Base-by-base conservation (phyloP, 2,329 filamentous ascomycete species). In the Sporothrix globosa region DNA sequence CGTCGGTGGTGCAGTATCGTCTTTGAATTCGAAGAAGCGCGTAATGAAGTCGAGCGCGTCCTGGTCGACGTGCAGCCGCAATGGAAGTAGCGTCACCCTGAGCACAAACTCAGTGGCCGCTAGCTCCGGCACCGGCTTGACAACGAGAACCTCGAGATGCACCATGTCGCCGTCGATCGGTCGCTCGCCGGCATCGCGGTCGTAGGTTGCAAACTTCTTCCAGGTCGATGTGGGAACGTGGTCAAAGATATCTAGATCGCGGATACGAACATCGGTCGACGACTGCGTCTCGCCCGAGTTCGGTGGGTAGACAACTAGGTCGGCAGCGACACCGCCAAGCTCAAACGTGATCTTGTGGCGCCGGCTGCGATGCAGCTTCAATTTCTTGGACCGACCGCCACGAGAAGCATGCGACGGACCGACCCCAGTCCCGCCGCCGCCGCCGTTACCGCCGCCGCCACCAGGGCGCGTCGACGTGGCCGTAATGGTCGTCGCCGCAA, bases 21-120 rank as follows among this genome's bases (percentile, higher is more conserved):
- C 93, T 77, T 97, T 96, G 84, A 99, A 99, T 76, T 97, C 94
- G 76, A 99, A 99, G 83, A 99, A 99, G 1, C 96, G 89, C 1
- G 92, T 97, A 77, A 99, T 92, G 78, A 99, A 99, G 78, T 99
- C 96, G 4, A 99, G 86, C 0, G 96, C 95, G 80, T 99, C 96
- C 80, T 99, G 96, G 76, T 99, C 96, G 46, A 99, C 94, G 78
- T 99, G 96, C 1, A 99, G 84, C 56, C 96, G 89, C 39, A 99
- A 82, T 1, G 96, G 96, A 41, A 98, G 84, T 21, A 99, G 79
- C 0, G 88, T 91, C 17, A 88, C 90, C 76, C 91, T 91, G 19
- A 97, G 82, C 7, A 97, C 91, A 73, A 98, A 89, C 78, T 99
- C 96, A 0, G 94, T 92, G 0, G 95, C 96, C 19, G 93, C 91